Percentiles rank a stretch among this genome's conserved stretches.
Evolutionary conservation across 2,329 filamentous ascomycete species (phyloP).

Genomic region (Zymoseptoria crescenta): DNA sequence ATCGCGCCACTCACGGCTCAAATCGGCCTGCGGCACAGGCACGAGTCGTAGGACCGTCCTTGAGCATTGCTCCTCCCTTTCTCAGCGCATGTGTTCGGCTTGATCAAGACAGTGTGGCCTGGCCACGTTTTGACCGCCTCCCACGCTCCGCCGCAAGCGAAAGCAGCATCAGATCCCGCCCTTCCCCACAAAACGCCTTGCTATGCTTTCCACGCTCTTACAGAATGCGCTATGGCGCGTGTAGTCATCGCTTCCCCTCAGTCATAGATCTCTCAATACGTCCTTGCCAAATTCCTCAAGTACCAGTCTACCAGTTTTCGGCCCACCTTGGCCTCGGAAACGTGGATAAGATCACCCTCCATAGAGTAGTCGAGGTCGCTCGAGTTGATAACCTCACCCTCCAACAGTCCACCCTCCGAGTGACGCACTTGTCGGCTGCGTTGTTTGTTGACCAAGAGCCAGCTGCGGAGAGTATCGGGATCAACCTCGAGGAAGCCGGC

Average conservation of each 20-base stretch:
- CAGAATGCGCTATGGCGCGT: background rate
- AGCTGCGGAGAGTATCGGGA: slow-evolving; percentile 88
- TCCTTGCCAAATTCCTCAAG: slow-evolving; percentile 88
- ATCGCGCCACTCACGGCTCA: too few species aligned
- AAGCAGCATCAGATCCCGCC: background rate
- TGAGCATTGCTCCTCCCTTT: too few species aligned
- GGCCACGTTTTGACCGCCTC: background rate
- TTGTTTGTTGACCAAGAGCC: slow-evolving; percentile 97
- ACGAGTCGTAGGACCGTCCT: too few species aligned
- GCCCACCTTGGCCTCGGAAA: slow-evolving; percentile 97
- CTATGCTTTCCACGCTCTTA: slow-evolving; percentile 5
- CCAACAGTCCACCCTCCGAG: slow-evolving; percentile 80
- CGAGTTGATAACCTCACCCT: slow-evolving; percentile 86
- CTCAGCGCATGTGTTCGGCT: too few species aligned
- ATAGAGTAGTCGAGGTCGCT: slow-evolving; percentile 96
- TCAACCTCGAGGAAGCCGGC: slow-evolving; percentile 95
- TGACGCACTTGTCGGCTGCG: slow-evolving; percentile 93
- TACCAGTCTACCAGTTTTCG: slow-evolving; percentile 98
- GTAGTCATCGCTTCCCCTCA: background rate
- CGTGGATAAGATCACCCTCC: slow-evolving; percentile 94
- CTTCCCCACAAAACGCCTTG: slow-evolving; percentile 1
- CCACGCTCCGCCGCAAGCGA: background rate
- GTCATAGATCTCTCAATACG: slow-evolving; percentile 55
- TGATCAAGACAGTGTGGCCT: too few species aligned
- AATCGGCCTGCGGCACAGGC: too few species aligned